These are phyloP conservation scores for Jacaranda mimosifolia DNA, from an alignment of 257 asterid species.

Conservation along the genomic window DNA sequence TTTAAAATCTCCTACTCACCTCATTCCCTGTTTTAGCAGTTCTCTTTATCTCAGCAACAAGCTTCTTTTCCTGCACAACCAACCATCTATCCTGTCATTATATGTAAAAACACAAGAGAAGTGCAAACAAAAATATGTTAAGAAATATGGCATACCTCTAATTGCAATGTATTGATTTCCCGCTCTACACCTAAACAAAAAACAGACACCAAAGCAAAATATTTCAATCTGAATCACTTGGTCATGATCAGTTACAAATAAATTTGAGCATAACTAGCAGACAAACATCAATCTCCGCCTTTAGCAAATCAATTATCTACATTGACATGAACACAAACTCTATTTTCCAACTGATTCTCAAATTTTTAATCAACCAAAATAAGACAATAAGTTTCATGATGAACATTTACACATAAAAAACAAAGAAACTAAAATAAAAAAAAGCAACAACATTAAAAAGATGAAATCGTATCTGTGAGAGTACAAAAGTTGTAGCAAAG, in stretches of 20 bases:
- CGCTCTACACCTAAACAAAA: slow-evolving; percentile 60
- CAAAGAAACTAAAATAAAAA: not conserved
- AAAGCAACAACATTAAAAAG: not conserved
- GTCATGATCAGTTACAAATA: not conserved
- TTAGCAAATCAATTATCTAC: not conserved
- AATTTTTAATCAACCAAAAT: not conserved
- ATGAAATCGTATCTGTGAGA: not conserved
- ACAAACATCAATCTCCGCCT: not conserved
- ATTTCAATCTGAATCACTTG: not conserved
- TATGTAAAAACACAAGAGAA: not conserved
- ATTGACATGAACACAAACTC: not conserved
- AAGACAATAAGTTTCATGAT: not conserved
- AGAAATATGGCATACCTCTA: slow-evolving; percentile 51
- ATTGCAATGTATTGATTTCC: slow-evolving; percentile 62
- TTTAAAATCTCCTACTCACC: slow-evolving; percentile 46
- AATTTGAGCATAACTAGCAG: not conserved
- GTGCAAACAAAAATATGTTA: not conserved
- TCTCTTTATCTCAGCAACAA: slow-evolving; percentile 92
- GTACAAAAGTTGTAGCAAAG: not conserved
- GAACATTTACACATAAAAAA: not conserved
- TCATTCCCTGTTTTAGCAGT: slow-evolving; percentile 99
- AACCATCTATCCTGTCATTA: slow-evolving; percentile 20
- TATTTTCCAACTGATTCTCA: too few species aligned
- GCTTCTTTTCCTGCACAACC: slow-evolving; percentile 82
- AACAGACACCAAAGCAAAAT: slow-evolving; percentile 22